phyloP scores from a whole-genome alignment of 1,139 yeast species.

The Groenewaldozyma sp. region DNA sequence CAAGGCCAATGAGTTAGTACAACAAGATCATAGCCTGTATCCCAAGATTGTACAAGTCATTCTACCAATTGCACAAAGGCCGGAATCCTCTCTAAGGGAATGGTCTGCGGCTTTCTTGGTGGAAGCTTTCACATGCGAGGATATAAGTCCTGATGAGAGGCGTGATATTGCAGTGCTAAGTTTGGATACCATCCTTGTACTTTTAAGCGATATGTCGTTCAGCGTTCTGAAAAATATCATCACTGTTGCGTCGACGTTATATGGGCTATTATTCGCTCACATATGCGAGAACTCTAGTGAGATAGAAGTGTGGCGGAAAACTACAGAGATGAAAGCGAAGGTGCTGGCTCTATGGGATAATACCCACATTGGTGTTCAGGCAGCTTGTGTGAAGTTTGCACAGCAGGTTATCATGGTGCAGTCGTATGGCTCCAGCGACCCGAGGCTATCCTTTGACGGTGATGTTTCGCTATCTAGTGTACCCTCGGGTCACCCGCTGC shows the following conservation, averaged over 20 bases:
- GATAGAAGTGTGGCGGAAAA: slow-evolving; percentile 24
- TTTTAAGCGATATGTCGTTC: slow-evolving; percentile 23
- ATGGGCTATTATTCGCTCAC: slow-evolving; percentile 27
- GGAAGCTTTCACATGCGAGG: slow-evolving; percentile 30
- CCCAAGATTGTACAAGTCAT: slow-evolving; percentile 31
- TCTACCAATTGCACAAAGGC: slow-evolving; percentile 29
- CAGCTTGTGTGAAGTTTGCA: slow-evolving; percentile 64
- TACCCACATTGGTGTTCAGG: slow-evolving; percentile 35
- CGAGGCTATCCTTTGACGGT: slow-evolving; percentile 25
- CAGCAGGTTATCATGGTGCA: slow-evolving; percentile 66
- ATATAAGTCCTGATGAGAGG: slow-evolving; percentile 22
- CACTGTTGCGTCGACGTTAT: slow-evolving; percentile 26
- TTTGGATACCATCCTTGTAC: slow-evolving; percentile 23
- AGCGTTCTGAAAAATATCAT: slow-evolving; percentile 27
- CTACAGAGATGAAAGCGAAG: slow-evolving; percentile 24
- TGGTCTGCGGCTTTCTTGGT: slow-evolving; percentile 35
- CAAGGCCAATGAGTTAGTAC: slow-evolving; percentile 29
- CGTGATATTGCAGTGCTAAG: slow-evolving; percentile 26
- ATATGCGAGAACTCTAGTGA: slow-evolving; percentile 24
- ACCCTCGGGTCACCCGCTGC: slow-evolving; percentile 56
- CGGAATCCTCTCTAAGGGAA: slow-evolving; percentile 26
- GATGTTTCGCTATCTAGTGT: slow-evolving; percentile 54
- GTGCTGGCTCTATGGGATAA: slow-evolving; percentile 28
- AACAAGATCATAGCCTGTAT: slow-evolving; percentile 29
- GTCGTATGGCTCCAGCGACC: slow-evolving; percentile 38